A percentile compares a stretch with the other conserved stretches of the same genome.
phyloP scores from a whole-genome alignment of 805 yeast genomes.

The Debaryomyces castellii region DNA sequence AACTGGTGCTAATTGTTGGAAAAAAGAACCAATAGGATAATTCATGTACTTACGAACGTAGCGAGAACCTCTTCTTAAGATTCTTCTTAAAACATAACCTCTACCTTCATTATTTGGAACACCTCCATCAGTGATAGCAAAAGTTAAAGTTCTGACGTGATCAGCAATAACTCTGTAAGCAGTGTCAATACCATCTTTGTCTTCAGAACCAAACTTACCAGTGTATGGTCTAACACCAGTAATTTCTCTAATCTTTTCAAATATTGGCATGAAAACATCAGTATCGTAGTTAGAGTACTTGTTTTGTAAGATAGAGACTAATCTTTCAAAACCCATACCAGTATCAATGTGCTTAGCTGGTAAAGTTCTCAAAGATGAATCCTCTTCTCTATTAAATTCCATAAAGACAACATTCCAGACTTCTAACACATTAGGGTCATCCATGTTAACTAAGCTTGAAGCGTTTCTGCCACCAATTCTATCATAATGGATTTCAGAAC shows the following conservation, averaged over 20 bases:
- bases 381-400: constrained; percentile 93
- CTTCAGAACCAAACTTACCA: constrained; percentile 93
- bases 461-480: constrained; percentile 99
- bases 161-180: constrained; percentile 98
- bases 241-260: constrained; percentile 81
- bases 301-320: constrained; percentile 91
- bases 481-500: constrained; percentile 96
- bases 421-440: constrained; percentile 97
- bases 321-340: constrained; percentile 98
- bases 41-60: constrained; percentile 94
- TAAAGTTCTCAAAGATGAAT: constrained; percentile 71
- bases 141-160: constrained; percentile 94
- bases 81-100: constrained; percentile 96
- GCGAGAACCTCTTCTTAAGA: constrained; percentile 96
- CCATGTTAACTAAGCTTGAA: constrained; percentile 83
- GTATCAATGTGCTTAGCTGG: constrained; percentile 98
- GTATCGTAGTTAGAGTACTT: constrained; percentile 94
- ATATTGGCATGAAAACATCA: constrained; percentile 90
- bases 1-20: constrained; percentile 89
- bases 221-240: constrained; percentile 89
- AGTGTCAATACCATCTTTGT: constrained; percentile 91
- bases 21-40: constrained; percentile 92
- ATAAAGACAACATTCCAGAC: constrained; percentile 98
- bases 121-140: constrained; percentile 98
- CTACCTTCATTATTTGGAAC: constrained; percentile 99